A percentile compares a stretch with the other conserved stretches of the same genome.
Evolutionary conservation across 2,329 filamentous ascomycete genomes (phyloP).

Genomic region (Karstenula rhodostoma): DNA sequence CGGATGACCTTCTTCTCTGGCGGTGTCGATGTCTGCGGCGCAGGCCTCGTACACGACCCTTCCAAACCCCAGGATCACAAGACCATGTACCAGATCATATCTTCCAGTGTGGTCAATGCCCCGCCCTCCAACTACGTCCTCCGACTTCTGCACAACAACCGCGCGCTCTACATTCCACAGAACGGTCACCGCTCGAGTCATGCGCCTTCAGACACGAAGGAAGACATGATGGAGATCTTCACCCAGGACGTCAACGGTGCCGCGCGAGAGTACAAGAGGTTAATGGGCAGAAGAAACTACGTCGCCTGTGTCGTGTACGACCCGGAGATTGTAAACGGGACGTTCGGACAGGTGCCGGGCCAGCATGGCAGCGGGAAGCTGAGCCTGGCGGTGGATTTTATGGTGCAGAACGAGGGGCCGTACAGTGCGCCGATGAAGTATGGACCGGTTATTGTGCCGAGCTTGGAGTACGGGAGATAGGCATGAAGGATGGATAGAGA

Average conservation of each 20-base stretch:
- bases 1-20: slow-evolving; percentile 97
- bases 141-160: slow-evolving; percentile 95
- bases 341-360: slow-evolving; percentile 50
- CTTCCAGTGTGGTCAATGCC: slow-evolving; percentile 88
- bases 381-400: slow-evolving; percentile 92
- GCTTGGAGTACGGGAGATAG: slow-evolving; percentile 60
- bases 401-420: slow-evolving; percentile 89
- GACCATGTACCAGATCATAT: slow-evolving; percentile 99
- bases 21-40: slow-evolving; percentile 88
- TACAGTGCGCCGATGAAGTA: slow-evolving; percentile 91
- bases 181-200: slow-evolving; percentile 80
- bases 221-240: slow-evolving; percentile 99
- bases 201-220: slow-evolving; percentile 88
- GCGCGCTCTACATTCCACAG: slow-evolving; percentile 85
- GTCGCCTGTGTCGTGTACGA: slow-evolving; percentile 94
- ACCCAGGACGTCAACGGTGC: slow-evolving; percentile 89
- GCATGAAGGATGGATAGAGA: not conserved
- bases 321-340: slow-evolving; percentile 73
- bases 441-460: slow-evolving; percentile 93
- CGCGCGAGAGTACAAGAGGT: slow-evolving; percentile 81
- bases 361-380: slow-evolving; percentile 60
- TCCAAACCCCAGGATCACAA: slow-evolving; percentile 92
- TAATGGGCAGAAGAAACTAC: slow-evolving; percentile 95
- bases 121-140: slow-evolving; percentile 86
- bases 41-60: slow-evolving; percentile 93